phyloP scores from a whole-genome alignment of 805 yeast species.

The Candida alai region DNA sequence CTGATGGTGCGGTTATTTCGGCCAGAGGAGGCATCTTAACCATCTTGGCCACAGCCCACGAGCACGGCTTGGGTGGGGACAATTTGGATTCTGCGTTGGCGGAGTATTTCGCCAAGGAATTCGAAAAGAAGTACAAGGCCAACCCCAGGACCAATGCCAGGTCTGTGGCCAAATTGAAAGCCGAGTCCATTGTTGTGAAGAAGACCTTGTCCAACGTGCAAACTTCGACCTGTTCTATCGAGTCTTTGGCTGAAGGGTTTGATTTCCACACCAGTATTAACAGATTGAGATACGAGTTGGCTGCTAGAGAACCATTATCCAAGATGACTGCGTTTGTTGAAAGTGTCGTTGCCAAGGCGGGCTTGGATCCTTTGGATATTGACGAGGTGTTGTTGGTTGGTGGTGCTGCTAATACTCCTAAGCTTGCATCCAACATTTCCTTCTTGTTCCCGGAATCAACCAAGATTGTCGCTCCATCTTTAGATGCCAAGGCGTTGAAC shows the following conservation, averaged over 20 bases:
- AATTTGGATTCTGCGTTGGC: slow-evolving; percentile 74
- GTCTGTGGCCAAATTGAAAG: slow-evolving; percentile 82
- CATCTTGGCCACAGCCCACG: slow-evolving; percentile 79
- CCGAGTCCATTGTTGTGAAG: slow-evolving; percentile 79
- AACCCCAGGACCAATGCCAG: slow-evolving; percentile 80
- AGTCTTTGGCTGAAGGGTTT: slow-evolving; percentile 88
- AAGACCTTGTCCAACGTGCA: slow-evolving; percentile 89
- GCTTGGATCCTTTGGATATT: slow-evolving; percentile 76
- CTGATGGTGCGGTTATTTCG: slow-evolving; percentile 92
- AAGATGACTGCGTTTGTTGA: slow-evolving; percentile 77
- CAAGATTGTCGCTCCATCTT: slow-evolving; percentile 68
- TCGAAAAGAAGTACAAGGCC: slow-evolving; percentile 78
- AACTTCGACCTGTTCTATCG: slow-evolving; percentile 87
- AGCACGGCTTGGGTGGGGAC: slow-evolving; percentile 82
- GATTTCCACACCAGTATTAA: slow-evolving; percentile 92
- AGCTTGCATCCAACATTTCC: slow-evolving; percentile 72
- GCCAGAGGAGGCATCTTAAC: slow-evolving; percentile 94
- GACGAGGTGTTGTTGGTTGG: slow-evolving; percentile 92
- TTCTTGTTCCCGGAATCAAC: slow-evolving; percentile 79
- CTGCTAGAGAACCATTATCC: slow-evolving; percentile 72
- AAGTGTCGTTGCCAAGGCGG: slow-evolving; percentile 73
- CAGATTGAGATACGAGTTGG: slow-evolving; percentile 89
- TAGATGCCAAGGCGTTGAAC: slow-evolving; percentile 72
- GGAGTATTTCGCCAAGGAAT: slow-evolving; percentile 88
- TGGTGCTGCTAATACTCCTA: slow-evolving; percentile 91